A percentile compares a stretch with the other conserved stretches of the same genome.
Evolutionary conservation across 192 early-diverging fungal genomes (phyloP).

Genomic region (Podochytrium sp.): DNA sequence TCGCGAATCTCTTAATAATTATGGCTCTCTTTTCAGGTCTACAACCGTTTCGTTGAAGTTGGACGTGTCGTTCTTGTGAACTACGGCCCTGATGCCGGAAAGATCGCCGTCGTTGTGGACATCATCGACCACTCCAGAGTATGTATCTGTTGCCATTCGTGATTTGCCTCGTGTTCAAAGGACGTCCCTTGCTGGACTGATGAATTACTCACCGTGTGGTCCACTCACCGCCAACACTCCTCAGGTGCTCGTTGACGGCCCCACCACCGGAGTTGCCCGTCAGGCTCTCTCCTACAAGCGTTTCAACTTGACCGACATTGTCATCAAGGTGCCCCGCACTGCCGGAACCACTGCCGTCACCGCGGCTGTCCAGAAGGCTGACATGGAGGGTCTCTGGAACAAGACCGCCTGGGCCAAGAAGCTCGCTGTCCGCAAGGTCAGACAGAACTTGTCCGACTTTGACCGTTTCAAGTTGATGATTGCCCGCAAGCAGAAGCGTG

Average conservation of each 20-base stretch:
- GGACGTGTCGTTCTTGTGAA: constrained; percentile 97
- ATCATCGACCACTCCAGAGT: constrained; percentile 99
- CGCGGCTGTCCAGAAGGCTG: constrained; percentile 84
- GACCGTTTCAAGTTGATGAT: constrained; percentile 98
- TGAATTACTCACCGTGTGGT: neutral
- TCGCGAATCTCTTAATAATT: no score
- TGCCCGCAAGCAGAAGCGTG: constrained; percentile 86
- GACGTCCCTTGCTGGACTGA: neutral
- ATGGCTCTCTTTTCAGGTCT: constrained; percentile 36
- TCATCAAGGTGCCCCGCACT: constrained; percentile 84
- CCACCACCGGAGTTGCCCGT: constrained; percentile 91
- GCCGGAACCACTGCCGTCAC: constrained; percentile 76
- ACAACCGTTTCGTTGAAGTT: constrained; percentile 84
- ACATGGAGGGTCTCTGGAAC: constrained; percentile 78
- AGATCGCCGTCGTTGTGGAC: constrained; percentile 98
- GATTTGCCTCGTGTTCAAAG: no score
- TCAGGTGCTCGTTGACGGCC: constrained; percentile 94
- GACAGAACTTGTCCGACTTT: constrained; percentile 87
- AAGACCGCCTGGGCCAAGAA: constrained; percentile 97
- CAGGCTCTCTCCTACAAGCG: constrained; percentile 89
- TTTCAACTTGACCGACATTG: constrained; percentile 85
- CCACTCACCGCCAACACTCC: no score
- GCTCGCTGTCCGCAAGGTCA: constrained; percentile 78
- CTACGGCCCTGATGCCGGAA: constrained; percentile 92
- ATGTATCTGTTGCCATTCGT: no score